Evolutionary conservation across 2,329 filamentous ascomycete species (phyloP).

Genomic region (Metarhizium humberi): DNA sequence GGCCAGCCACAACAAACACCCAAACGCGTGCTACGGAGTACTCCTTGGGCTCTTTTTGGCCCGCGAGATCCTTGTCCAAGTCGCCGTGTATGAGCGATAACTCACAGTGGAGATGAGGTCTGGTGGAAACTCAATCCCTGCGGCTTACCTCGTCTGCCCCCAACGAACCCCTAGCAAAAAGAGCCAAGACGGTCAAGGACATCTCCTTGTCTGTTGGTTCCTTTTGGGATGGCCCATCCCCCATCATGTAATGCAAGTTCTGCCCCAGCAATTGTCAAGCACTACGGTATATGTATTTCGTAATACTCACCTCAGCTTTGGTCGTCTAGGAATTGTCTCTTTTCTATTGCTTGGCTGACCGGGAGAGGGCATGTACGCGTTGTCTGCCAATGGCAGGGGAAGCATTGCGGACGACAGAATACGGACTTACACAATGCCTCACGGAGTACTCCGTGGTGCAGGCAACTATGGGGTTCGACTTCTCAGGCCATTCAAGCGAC

Average conservation of each 20-base stretch:
- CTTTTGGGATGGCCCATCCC: not conserved
- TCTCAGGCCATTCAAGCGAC: not conserved
- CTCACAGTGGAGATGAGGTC: constrained; percentile 4
- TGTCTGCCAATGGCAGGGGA: not conserved
- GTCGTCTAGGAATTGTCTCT: not conserved
- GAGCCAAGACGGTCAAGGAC: not conserved
- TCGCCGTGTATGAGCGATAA: constrained; percentile 1
- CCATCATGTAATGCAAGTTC: not conserved
- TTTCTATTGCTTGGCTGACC: not conserved
- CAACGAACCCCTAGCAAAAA: not conserved
- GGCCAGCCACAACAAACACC: not conserved
- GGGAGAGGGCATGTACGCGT: no score
- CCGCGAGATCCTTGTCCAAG: constrained; percentile 1
- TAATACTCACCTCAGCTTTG: not conserved
- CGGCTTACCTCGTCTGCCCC: not conserved
- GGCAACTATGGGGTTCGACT: not conserved
- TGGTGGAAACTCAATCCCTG: not conserved
- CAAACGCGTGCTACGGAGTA: not conserved
- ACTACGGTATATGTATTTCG: not conserved
- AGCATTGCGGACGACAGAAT: not conserved
- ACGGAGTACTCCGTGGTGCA: no score
- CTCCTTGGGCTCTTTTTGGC: not conserved
- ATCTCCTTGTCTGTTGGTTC: not conserved
- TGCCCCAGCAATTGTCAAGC: not conserved
- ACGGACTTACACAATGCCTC: not conserved